Conservation (phyloP, 2,329 filamentous ascomycete genomes). For the Fusarium burgessii region DNA sequence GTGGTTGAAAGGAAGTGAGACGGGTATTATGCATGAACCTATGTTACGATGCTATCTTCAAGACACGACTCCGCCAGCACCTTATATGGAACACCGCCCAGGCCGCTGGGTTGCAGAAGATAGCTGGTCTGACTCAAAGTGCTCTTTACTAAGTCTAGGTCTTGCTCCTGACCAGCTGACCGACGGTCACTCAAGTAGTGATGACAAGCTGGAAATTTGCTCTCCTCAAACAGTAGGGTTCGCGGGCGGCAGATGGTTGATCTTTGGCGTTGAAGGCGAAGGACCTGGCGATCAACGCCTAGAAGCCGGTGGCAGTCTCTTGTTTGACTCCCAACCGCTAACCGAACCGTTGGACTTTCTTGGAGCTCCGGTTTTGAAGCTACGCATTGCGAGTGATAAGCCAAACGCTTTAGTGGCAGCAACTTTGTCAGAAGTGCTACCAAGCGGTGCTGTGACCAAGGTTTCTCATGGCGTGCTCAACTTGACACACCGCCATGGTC, state of each 20-base stretch:
- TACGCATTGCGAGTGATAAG: not conserved
- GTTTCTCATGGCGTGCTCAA: constrained; percentile 8
- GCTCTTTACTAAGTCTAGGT: rapidly evolving
- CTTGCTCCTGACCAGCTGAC: not conserved
- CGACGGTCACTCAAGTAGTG: rapidly evolving
- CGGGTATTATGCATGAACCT: constrained; percentile 4
- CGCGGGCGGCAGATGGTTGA: constrained; percentile 3
- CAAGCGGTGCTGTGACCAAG: not conserved
- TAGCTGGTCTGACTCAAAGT: not conserved
- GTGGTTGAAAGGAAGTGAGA: constrained; percentile 8
- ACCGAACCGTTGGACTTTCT: not conserved
- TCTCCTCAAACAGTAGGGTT: constrained; percentile 10
- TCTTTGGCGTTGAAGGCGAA: constrained; percentile 10
- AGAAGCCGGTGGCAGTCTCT: constrained; percentile 2
- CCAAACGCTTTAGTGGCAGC: not conserved
- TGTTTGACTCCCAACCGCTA: not conserved
- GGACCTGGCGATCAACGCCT: constrained; percentile 3
- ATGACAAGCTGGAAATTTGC: not conserved
- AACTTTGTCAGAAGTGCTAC: constrained; percentile 9
- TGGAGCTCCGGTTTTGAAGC: not conserved
- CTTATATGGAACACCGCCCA: not conserved
- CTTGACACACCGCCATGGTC: not conserved
- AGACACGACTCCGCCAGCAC: not conserved
- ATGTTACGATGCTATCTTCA: constrained; percentile 9
- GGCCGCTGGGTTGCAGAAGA: constrained; percentile 8